Percentiles rank a stretch among this genome's conserved stretches.
Evolutionary conservation across 169 alveolate species (phyloP).

Genomic region (Eimeria acervulina): DNA sequence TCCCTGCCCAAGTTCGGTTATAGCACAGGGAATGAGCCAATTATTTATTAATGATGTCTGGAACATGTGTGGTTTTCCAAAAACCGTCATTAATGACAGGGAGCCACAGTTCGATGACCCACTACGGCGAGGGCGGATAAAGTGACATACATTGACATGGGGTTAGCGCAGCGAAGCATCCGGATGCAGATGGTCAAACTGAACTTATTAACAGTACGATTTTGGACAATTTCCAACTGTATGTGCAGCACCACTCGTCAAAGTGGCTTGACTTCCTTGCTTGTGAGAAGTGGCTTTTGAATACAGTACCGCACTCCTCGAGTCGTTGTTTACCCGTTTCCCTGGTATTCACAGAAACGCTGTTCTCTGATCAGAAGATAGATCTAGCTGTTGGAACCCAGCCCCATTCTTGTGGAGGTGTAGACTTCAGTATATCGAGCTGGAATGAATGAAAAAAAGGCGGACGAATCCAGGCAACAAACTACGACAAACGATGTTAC

Average conservation of each 20-base stretch:
- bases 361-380: no score
- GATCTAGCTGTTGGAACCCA: no score
- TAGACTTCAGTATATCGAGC: neutral
- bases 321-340: neutral
- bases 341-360: no score
- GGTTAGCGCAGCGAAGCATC: neutral
- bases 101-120: neutral
- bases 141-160: neutral
- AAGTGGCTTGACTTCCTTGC: neutral
- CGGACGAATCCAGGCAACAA: no score
- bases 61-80: neutral
- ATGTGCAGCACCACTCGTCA: neutral
- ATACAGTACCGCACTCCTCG: neutral
- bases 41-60: neutral
- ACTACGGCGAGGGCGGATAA: neutral
- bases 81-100: neutral
- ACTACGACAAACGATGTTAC: no score
- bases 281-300: neutral
- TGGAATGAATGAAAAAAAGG: neutral
- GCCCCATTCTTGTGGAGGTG: no score
- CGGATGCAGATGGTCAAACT: neutral
- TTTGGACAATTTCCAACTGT: neutral
- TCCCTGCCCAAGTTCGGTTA: neutral
- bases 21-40: neutral
- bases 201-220: neutral